Percentiles rank a stretch among this genome's conserved stretches.
These are phyloP conservation scores for Verticillium klebahnii DNA, from an alignment of 2,329 filamentous ascomycete genomes.

Conservation along the genomic window DNA sequence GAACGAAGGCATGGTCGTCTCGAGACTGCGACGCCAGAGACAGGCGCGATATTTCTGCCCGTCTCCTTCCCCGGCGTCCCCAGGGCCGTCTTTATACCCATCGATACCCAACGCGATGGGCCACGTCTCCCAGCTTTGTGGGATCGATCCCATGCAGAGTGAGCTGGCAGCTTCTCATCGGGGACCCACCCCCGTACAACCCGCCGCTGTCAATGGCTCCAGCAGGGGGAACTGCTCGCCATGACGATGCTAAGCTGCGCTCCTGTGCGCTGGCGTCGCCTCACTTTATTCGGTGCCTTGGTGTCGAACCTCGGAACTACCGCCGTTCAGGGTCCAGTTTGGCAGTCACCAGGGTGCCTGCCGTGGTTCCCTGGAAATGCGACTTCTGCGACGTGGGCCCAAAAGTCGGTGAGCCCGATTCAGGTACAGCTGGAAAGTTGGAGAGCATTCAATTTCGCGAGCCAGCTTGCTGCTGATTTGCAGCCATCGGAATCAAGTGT, in stretches of 20 bases:
- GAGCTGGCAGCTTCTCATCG: slow-evolving; percentile 14
- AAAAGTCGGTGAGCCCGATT: slow-evolving; percentile 3
- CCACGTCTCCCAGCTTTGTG: background rate
- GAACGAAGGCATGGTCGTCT: background rate
- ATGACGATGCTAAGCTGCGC: slow-evolving; percentile 4
- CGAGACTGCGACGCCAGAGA: background rate
- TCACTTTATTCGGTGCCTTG: background rate
- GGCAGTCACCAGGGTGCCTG: background rate
- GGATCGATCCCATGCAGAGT: slow-evolving; percentile 11
- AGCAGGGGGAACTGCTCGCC: background rate
- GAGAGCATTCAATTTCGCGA: background rate
- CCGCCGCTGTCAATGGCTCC: slow-evolving; percentile 12
- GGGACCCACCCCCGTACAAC: slow-evolving; percentile 14
- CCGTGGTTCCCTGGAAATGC: background rate
- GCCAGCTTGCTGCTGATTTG: background rate
- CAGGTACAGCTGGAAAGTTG: background rate
- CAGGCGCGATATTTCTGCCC: background rate
- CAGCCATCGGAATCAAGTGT: background rate
- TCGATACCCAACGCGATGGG: background rate
- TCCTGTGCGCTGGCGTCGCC: slow-evolving; percentile 2
- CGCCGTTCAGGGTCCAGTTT: background rate
- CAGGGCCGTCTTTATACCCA: background rate
- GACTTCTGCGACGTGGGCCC: background rate
- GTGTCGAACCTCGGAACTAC: background rate
- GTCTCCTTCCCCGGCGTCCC: background rate